Base-by-base conservation (phyloP, 768 basidiomycete genomes). In the Megacollybia marginata region DNA sequence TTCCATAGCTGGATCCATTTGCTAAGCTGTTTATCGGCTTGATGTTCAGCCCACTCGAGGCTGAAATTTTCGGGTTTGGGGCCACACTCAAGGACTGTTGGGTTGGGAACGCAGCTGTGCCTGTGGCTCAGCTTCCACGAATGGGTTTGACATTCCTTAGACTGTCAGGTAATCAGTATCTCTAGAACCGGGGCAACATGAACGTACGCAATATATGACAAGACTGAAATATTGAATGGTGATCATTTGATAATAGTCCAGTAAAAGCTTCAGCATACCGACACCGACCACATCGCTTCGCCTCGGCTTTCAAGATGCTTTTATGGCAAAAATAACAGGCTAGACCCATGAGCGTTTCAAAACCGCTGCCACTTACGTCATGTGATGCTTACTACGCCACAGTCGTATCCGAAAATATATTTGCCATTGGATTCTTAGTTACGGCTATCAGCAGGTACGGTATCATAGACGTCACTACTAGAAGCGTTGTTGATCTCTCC, bases 401-500 rank as follows among this genome's bases (percentile, higher is more conserved):
- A 28, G 6, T 28, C 23, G 23, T 28, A 6, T 28, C 23, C 23
- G 6, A 28, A 28, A 6, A 28, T 6, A 28, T 28, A 6, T 28
- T 28, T 28, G n/a, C n/a, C n/a, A n/a, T n/a, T n/a, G 23, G 23
- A 28, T 28, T 28, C 4, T 28, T 28, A 28, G 23, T 28, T 40
- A 40, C 13, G 38, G 15, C 38, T 13, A 40, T 18, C 15, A 40
- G 38, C 15, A 40, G 38, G 38, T 40, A 40, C 13, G 6, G 23
- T 28, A 28, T 28, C 23, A 28, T 28, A 8, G 23, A 28, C 8
- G 5, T 18, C n/a, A 28, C 51, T 52, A 33, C 36, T 52, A n/a
- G 33, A 46, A 19, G 35, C 40, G 28, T 54, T 54, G 12, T 52
- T 33, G 23, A 54, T 46, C 43, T 54, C 54, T 11, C 43, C 48